Percentiles rank a stretch among this genome's conserved stretches.
Conservation (phyloP, 495 filamentous ascomycete species). For the Cercophora newfieldiana region DNA sequence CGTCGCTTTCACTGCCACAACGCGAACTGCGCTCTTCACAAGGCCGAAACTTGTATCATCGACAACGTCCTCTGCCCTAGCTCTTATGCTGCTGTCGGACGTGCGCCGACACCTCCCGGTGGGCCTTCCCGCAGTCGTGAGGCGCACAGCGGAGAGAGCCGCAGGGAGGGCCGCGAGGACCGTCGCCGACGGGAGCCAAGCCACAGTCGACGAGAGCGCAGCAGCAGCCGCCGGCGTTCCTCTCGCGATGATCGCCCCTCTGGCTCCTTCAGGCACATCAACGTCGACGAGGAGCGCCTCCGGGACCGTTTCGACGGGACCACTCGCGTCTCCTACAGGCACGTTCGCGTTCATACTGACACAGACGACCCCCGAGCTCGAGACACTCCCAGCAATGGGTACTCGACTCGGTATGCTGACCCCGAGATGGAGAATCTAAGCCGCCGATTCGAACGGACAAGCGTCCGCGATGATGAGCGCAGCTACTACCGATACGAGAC, state of each 20-base stretch:
- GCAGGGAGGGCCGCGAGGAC: no score
- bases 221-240: not conserved
- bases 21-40: not conserved
- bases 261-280: not conserved
- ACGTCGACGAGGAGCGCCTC: not conserved
- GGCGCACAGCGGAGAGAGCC: not conserved
- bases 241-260: not conserved
- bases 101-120: not conserved
- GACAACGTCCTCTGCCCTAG: not conserved
- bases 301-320: not conserved
- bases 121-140: not conserved
- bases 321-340: not conserved
- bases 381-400: not conserved
- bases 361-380: not conserved
- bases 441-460: not conserved
- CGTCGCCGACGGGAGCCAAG: no score
- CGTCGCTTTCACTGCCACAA: slow-evolving; percentile 8
- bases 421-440: not conserved
- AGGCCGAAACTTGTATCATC: not conserved
- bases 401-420: not conserved
- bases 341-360: not conserved
- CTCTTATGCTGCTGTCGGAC: not conserved
- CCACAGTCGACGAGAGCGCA: no score
- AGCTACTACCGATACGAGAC: no score
- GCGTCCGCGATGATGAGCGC: not conserved